Percentiles rank a stretch among this genome's conserved stretches.
Conservation (phyloP, 208 protist species). For the Herpetomonas samuelpessoai region DNA sequence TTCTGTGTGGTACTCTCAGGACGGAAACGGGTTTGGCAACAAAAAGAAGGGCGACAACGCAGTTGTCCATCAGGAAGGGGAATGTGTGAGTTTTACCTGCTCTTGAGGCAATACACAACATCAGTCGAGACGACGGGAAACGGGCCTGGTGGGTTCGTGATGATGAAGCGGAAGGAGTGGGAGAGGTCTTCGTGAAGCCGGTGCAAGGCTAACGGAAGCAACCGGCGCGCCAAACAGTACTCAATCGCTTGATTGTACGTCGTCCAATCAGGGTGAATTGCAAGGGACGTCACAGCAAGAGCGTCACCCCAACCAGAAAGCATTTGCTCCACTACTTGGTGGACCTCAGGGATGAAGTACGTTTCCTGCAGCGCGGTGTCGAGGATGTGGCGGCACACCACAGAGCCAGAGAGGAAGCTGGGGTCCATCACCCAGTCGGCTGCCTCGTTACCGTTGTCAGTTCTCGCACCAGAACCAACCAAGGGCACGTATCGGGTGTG, state of each 20-base stretch:
- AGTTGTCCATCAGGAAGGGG: too few relatives aligned
- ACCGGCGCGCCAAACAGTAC: conserved; percentile 22
- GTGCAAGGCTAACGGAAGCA: conserved; percentile 35
- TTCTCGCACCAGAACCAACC: conserved; percentile 7
- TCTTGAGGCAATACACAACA: conserved; percentile 37
- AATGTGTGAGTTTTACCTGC: too few relatives aligned
- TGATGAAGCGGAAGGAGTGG: conserved; percentile 32
- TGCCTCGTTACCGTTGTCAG: conserved; percentile 11
- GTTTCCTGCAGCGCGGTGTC: conserved; percentile 33
- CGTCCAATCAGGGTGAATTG: conserved; percentile 16
- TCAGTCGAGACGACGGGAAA: conserved; percentile 25
- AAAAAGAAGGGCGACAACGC: too few relatives aligned
- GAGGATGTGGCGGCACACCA: conserved; percentile 41
- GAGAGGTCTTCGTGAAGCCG: conserved; percentile 19
- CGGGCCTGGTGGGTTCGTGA: conserved; percentile 32
- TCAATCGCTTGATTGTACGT: conserved; percentile 20
- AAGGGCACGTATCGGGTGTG: conserved; percentile 17
- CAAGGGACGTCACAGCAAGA: conserved; percentile 25
- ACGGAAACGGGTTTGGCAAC: too few relatives aligned
- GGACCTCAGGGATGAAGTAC: conserved; percentile 30
- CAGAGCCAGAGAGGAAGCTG: conserved; percentile 32
- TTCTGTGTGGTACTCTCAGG: too few relatives aligned
- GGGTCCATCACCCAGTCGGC: conserved; percentile 36
- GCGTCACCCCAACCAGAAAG: conserved; percentile 23
- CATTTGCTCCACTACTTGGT: conserved; percentile 27